These are phyloP conservation scores for Meredithiella fracta DNA, from an alignment of 2,329 filamentous ascomycete genomes.

Conservation along the genomic window DNA sequence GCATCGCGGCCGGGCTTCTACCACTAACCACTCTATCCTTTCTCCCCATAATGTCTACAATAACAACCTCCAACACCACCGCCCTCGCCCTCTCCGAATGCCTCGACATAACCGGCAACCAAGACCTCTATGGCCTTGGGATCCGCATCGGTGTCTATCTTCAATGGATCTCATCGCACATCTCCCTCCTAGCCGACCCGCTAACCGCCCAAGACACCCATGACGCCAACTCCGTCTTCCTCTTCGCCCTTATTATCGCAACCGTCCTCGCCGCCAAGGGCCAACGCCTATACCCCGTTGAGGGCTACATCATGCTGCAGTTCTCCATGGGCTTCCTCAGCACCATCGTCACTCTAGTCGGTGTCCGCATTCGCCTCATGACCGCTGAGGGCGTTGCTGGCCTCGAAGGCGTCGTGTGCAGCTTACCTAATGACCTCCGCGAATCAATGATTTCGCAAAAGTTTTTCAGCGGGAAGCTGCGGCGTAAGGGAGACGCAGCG, in stretches of 20 bases:
- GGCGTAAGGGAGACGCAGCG: not conserved
- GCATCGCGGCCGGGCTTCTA: not conserved
- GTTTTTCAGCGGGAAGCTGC: not conserved
- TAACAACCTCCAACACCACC: not conserved
- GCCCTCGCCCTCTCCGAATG: not conserved
- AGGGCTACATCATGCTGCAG: slow-evolving; percentile 13
- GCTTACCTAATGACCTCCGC: slow-evolving; percentile 1
- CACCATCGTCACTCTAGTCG: slow-evolving; percentile 7
- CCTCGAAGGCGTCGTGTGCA: not conserved
- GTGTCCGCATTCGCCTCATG: slow-evolving; percentile 5
- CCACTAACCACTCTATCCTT: not conserved
- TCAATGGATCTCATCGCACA: slow-evolving; percentile 15
- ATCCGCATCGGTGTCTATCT: slow-evolving; percentile 20
- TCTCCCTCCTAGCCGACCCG: slow-evolving; percentile 9
- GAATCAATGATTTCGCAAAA: slow-evolving; percentile 1
- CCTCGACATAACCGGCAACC: slow-evolving; percentile 15
- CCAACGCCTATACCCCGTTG: slow-evolving; percentile 4
- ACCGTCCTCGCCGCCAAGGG: slow-evolving; percentile 4
- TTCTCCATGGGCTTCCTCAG: slow-evolving; percentile 7
- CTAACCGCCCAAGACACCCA: slow-evolving; percentile 9
- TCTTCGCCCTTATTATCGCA: slow-evolving; percentile 11
- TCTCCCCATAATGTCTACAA: not conserved
- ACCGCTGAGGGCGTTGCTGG: not conserved
- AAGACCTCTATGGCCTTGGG: slow-evolving; percentile 19
- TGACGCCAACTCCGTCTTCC: slow-evolving; percentile 11